These are phyloP conservation scores for Triticum urartu DNA, from an alignment of 176 grass and related monocot species.

Conservation along the genomic window DNA sequence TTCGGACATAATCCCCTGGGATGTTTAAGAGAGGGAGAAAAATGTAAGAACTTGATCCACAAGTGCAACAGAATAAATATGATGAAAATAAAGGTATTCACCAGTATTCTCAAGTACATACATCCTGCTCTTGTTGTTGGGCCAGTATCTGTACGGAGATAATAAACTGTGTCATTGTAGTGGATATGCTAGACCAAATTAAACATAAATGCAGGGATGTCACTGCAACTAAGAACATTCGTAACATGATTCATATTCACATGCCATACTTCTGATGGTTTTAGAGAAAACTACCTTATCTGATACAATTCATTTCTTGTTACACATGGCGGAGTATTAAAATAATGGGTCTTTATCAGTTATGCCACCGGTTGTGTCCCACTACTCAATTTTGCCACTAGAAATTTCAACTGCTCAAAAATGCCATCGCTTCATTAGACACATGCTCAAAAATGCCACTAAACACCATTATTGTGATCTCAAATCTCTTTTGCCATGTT, in stretches of 20 bases:
- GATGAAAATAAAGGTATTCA: conserved; percentile 20
- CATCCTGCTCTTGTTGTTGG: conserved; percentile 98
- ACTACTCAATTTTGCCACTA: too few species aligned
- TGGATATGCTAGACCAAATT: conserved; percentile 7
- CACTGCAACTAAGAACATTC: not conserved
- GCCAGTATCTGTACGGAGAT: conserved; percentile 71
- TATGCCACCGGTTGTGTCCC: too few species aligned
- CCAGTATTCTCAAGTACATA: conserved; percentile 98
- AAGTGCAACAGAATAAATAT: not conserved
- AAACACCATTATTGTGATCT: too few species aligned
- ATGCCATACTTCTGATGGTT: not conserved
- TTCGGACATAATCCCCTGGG: conserved; percentile 72
- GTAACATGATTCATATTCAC: not conserved
- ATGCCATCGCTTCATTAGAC: too few species aligned
- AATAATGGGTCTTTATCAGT: not conserved
- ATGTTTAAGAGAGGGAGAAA: conserved; percentile 2
- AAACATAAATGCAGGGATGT: not conserved
- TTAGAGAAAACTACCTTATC: not conserved
- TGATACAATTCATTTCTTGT: not conserved
- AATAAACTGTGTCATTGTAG: conserved; percentile 18
- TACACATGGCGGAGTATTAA: not conserved
- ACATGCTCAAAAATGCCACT: too few species aligned
- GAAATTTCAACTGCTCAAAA: too few species aligned
- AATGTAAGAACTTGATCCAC: conserved; percentile 19
- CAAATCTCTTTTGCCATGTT: too few species aligned